A percentile compares a stretch with the other conserved stretches of the same genome.
Conservation (phyloP, 2,329 filamentous ascomycete species). For the Amesomyces nigricolor region DNA sequence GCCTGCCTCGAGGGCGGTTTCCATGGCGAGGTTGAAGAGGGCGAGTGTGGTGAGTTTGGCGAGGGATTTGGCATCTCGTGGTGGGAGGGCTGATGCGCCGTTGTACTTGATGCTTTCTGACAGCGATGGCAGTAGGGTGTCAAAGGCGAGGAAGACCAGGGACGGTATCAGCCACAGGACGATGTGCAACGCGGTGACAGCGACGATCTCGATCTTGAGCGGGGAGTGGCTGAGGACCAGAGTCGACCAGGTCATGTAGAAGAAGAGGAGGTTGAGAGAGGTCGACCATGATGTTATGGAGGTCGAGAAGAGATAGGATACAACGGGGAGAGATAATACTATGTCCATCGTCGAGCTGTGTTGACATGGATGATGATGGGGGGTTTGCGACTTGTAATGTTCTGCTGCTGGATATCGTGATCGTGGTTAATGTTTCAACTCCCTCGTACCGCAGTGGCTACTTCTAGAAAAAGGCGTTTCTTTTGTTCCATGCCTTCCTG, state of each 20-base stretch:
- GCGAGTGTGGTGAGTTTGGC: slow-evolving; percentile 36
- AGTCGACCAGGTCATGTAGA: slow-evolving; percentile 85
- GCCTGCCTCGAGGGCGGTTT: slow-evolving; percentile 40
- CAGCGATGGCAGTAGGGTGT: slow-evolving; percentile 63
- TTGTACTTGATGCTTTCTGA: slow-evolving; percentile 64
- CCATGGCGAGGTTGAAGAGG: slow-evolving; percentile 41
- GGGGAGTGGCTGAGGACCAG: slow-evolving; percentile 72
- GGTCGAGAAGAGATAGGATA: slow-evolving; percentile 61
- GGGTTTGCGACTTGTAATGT: not conserved
- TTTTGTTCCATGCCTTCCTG: too few relatives aligned
- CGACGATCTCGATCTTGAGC: slow-evolving; percentile 68
- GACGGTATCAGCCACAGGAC: slow-evolving; percentile 71
- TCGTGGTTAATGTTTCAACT: too few relatives aligned
- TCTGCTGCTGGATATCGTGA: too few relatives aligned
- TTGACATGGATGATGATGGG: not conserved
- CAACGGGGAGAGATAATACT: slow-evolving; percentile 65
- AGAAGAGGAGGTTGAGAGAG: slow-evolving; percentile 78
- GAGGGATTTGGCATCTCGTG: slow-evolving; percentile 35
- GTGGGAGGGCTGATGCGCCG: slow-evolving; percentile 46
- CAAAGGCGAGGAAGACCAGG: slow-evolving; percentile 65
- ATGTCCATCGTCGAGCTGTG: slow-evolving; percentile 48
- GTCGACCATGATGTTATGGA: slow-evolving; percentile 65
- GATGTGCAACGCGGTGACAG: slow-evolving; percentile 60
- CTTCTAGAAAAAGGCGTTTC: too few relatives aligned
- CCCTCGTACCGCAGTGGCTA: too few relatives aligned